phyloP scores from a whole-genome alignment of 768 basidiomycete species.

The Boletus insuetus region DNA sequence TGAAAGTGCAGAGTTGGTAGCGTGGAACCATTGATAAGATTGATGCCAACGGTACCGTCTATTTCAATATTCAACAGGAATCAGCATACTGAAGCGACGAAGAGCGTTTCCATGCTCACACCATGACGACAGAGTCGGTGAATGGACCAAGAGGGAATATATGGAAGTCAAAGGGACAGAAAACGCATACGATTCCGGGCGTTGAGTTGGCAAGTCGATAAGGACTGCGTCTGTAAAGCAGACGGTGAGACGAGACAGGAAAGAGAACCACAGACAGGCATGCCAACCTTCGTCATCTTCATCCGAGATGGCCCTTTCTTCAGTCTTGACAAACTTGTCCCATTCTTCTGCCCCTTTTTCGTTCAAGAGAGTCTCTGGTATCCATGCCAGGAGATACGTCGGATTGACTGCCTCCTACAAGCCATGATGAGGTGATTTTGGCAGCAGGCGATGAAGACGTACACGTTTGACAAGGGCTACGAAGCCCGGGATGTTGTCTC shows the following conservation, averaged over 20 bases:
- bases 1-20: conserved; percentile 93
- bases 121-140: conserved; percentile 83
- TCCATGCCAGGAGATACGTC: conserved; percentile 86
- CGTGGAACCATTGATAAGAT: conserved; percentile 81
- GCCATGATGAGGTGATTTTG: conserved; percentile 7
- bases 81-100: conserved; percentile 1
- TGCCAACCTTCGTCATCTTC: conserved; percentile 73
- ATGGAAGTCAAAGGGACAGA: conserved; percentile 89
- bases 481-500: conserved; percentile 95
- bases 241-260: conserved; percentile 4
- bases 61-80: background rate
- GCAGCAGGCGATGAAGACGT: conserved; percentile 27
- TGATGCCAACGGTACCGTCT: conserved; percentile 90
- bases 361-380: conserved; percentile 81
- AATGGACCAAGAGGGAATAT: conserved; percentile 84
- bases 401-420: conserved; percentile 71
- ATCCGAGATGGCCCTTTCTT: conserved; percentile 55
- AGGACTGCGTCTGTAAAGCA: conserved; percentile 66
- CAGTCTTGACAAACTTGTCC: conserved; percentile 87
- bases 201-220: conserved; percentile 78
- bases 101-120: conserved; percentile 41
- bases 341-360: conserved; percentile 82
- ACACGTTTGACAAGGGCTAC: conserved; percentile 89
- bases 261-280: background rate
- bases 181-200: conserved; percentile 91